Base-by-base conservation (phyloP, 257 asterid genomes). In the Nicotiana obtusifolia region DNA sequence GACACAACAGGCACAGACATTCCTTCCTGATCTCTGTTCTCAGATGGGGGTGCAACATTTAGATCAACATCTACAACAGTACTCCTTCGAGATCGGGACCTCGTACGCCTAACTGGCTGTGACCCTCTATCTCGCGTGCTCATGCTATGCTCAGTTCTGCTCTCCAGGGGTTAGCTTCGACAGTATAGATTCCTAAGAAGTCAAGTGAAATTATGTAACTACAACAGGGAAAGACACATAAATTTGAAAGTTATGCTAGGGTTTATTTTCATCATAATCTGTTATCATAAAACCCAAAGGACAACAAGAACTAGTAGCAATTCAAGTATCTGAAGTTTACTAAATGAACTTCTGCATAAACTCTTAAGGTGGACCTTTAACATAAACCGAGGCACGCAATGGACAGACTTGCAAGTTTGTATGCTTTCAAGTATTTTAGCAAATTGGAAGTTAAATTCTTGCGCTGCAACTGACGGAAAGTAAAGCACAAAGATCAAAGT, bases 21-120 rank as follows among this genome's bases (percentile, higher is more conserved):
- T 15, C 86, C 89, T 35, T 81, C 88, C 81, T 81, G 88, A 19
- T 68, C 83, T n/a, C 61, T 56, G 79, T 80, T 44, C 61, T 83
- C 88, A 82, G 7, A 26, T 10, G 86, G 81, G 10, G 87, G 87
- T 13, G 24, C 71, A 6, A 19, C 88, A 77, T 88, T 88, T 54
- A 87, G 87, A 77, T 87, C 90, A 82, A 82, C 77, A 44, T 80
- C 35, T 57, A 83, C 44, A 14, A 57, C 80, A 20, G 80, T 28
- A 64, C 77, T 80, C 73, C 86, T 80, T 78, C 84, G 82, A 15
- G 78, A 69, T 3, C 9, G 76, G 31, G 69, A n/a, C 87, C 86
- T 85, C 22, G 83, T 44, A 68, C 26, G 80, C 44, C 83, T 85
- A 17, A 14, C 6, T 16, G 68, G 81, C 14, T 62, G 85, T 30